Evolutionary conservation across 2,329 filamentous ascomycete genomes (phyloP).

Genomic region (Ascomycota sp.): DNA sequence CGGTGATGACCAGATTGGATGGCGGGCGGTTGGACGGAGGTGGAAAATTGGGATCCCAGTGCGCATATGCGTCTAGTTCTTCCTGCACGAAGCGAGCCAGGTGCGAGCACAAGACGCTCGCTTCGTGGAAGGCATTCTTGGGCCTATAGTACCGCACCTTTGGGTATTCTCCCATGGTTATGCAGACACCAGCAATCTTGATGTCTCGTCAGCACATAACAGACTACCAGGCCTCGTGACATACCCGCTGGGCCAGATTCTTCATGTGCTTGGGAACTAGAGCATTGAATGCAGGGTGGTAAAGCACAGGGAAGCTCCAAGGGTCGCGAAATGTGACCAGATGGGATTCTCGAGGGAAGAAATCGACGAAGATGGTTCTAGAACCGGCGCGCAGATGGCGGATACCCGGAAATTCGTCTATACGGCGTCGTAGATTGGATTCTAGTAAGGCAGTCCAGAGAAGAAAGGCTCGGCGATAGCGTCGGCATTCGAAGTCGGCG

Average conservation of each 20-base stretch:
- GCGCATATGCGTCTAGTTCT: conserved; percentile 73
- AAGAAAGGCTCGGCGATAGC: conserved; percentile 61
- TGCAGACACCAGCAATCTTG: conserved; percentile 45
- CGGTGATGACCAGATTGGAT: conserved; percentile 68
- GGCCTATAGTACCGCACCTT: conserved; percentile 83
- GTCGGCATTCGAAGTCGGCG: conserved; percentile 69
- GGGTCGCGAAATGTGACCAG: conserved; percentile 83
- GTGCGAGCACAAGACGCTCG: conserved; percentile 68
- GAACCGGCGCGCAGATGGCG: conserved; percentile 62
- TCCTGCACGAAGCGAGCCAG: conserved; percentile 81
- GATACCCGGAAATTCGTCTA: conserved; percentile 50
- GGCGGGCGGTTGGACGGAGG: conserved; percentile 59
- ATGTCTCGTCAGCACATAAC: neutral
- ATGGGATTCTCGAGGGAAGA: conserved; percentile 76
- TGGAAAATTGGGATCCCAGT: conserved; percentile 69
- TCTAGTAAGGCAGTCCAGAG: conserved; percentile 71
- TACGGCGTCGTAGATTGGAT: conserved; percentile 46
- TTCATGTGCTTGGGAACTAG: conserved; percentile 71
- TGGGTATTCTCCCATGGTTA: conserved; percentile 83
- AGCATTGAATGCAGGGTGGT: conserved; percentile 74
- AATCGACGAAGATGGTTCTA: conserved; percentile 71
- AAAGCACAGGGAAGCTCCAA: conserved; percentile 86
- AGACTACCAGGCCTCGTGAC: neutral
- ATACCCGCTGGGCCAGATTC: conserved; percentile 68
- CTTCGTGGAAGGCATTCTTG: conserved; percentile 57